Evolutionary conservation across 78 protist genomes (phyloP).

Genomic region (Dictyostelium intermedium): DNA sequence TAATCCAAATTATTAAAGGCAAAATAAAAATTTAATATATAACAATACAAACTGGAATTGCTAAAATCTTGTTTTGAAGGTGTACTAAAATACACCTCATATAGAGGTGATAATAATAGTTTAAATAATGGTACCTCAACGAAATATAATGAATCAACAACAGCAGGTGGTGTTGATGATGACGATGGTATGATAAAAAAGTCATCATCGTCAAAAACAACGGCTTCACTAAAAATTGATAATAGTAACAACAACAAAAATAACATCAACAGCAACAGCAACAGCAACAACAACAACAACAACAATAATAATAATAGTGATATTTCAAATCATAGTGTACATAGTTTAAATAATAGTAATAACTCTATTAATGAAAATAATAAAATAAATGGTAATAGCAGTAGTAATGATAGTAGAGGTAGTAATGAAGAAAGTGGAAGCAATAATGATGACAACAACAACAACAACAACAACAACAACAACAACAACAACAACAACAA

Average conservation of each 20-base stretch:
- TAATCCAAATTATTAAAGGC: not conserved
- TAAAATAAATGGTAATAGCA: not conserved
- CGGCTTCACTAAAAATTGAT: not conserved
- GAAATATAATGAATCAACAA: not conserved
- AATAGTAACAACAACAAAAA: too few relatives aligned
- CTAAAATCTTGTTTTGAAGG: constrained; percentile 26
- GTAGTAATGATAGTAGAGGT: not conserved
- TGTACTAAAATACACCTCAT: not conserved
- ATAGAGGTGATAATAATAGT: not conserved
- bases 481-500: not conserved
- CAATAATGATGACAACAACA: not conserved
- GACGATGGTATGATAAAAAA: not conserved
- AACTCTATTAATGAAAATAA: not conserved
- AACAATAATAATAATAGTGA: not conserved
- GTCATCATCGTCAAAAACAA: not conserved
- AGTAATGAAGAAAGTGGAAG: not conserved
- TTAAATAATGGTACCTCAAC: not conserved
- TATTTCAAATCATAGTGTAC: not conserved
- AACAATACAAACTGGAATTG: constrained; percentile 10
- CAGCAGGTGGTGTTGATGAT: not conserved
- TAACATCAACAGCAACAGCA: not conserved
- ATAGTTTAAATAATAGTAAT: not conserved
- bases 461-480: not conserved
- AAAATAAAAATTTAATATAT: not conserved
- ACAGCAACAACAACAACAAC: not conserved